Conservation (phyloP, 371 early-diverging fungal genomes). For the Fennellomyces sp. region DNA sequence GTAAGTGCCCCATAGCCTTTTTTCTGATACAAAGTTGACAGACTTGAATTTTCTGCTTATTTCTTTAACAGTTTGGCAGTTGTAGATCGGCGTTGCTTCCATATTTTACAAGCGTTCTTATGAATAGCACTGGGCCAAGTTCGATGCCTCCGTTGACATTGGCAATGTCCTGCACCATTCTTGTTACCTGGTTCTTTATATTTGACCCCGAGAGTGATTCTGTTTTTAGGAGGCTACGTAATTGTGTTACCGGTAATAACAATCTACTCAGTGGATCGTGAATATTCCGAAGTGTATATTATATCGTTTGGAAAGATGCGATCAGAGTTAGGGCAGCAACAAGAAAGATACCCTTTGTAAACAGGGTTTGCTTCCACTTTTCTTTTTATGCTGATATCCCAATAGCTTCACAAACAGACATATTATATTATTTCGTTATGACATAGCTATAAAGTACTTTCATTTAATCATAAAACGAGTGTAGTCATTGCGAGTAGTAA, state of each 20-base stretch:
- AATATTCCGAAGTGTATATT: too few relatives aligned
- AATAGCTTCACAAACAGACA: too few relatives aligned
- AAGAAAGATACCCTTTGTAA: too few relatives aligned
- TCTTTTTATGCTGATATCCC: too few relatives aligned
- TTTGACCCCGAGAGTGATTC: slow-evolving; percentile 7
- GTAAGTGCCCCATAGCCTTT: slow-evolving; percentile 1
- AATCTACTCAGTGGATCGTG: too few relatives aligned
- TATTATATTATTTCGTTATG: too few relatives aligned
- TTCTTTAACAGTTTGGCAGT: slow-evolving; percentile 16
- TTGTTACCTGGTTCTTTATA: slow-evolving; percentile 23
- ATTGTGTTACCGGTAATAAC: neutral
- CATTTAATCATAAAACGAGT: too few relatives aligned
- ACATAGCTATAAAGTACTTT: too few relatives aligned
- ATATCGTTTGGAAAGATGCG: too few relatives aligned
- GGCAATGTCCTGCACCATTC: slow-evolving; percentile 16
- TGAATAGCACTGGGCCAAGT: slow-evolving; percentile 11
- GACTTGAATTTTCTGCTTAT: neutral
- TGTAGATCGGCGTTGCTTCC: slow-evolving; percentile 29
- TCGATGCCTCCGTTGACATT: slow-evolving; percentile 22
- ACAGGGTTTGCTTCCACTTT: too few relatives aligned
- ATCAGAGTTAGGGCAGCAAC: too few relatives aligned
- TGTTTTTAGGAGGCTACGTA: neutral
- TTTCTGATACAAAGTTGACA: neutral
- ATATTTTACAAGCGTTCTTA: slow-evolving; percentile 20
- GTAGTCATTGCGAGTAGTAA: slow-evolving; percentile 1